Conservation (phyloP, 2,329 filamentous ascomycete species). For the Colletotrichum orbiculare region DNA sequence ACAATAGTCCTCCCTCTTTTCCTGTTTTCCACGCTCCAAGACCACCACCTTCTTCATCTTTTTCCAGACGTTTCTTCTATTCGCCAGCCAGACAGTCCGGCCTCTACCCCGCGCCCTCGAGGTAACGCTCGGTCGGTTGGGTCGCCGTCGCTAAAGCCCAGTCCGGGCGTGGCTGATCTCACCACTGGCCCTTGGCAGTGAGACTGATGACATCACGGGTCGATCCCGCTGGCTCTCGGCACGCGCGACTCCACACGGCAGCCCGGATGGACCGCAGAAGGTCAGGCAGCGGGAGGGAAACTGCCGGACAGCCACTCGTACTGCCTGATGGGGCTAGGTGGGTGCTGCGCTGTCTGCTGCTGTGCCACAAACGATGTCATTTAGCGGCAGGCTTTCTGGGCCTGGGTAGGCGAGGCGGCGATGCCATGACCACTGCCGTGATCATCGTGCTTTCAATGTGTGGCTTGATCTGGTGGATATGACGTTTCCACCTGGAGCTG, state of each 20-base stretch:
- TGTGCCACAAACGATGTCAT: constrained; percentile 34
- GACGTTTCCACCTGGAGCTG: not conserved
- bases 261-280: not conserved
- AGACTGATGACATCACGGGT: constrained; percentile 33
- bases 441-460: not conserved
- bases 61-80: not conserved
- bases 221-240: constrained; percentile 10
- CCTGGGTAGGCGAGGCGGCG: constrained; percentile 8
- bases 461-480: not conserved
- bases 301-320: constrained; percentile 14
- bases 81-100: not conserved
- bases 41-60: not conserved
- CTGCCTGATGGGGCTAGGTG: not conserved
- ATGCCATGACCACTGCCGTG: not conserved
- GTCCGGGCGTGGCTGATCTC: constrained; percentile 16
- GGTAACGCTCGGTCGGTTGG: not conserved
- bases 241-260: not conserved
- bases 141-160: not conserved
- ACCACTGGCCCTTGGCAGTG: constrained; percentile 16
- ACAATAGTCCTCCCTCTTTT: not conserved
- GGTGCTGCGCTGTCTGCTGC: not conserved
- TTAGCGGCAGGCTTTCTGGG: not conserved
- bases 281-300: not conserved
- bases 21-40: constrained; percentile 4
- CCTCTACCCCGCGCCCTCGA: constrained; percentile 2